These are phyloP conservation scores for Leavenworthia alabamica DNA, from an alignment of 345 rosid genomes.

Conservation along the genomic window DNA sequence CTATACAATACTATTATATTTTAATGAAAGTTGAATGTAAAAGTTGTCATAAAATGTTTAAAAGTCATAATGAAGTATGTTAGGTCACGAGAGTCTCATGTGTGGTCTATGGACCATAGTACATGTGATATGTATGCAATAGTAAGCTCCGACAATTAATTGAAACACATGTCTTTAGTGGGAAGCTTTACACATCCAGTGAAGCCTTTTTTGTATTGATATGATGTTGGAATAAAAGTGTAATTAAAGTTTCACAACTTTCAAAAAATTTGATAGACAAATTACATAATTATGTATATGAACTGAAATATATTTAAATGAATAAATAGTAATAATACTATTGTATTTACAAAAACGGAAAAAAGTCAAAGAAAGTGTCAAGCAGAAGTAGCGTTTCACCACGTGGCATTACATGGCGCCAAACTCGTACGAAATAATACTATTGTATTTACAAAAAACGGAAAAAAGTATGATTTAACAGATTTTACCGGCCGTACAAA, in stretches of 20 bases:
- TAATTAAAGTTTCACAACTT: too few relatives aligned
- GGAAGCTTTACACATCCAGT: constrained; percentile 22
- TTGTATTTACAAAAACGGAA: too few relatives aligned
- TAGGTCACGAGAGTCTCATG: constrained; percentile 27
- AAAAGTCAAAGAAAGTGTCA: constrained; percentile 10
- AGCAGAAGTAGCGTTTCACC: constrained; percentile 4
- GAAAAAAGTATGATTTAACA: constrained; percentile 10
- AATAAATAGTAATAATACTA: too few relatives aligned
- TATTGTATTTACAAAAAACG: not conserved
- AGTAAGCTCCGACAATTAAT: constrained; percentile 27
- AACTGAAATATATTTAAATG: too few relatives aligned
- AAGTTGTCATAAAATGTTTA: not conserved
- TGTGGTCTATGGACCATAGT: constrained; percentile 31
- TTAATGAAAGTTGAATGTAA: not conserved
- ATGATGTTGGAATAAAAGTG: constrained; percentile 23
- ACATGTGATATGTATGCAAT: constrained; percentile 28
- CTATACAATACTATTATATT: not conserved
- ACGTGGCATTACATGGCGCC: constrained; percentile 31
- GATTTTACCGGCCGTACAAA: constrained; percentile 31
- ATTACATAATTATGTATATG: too few relatives aligned
- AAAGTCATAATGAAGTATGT: not conserved
- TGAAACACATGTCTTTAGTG: constrained; percentile 26
- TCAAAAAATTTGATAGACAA: too few relatives aligned
- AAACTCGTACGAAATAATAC: constrained; percentile 20
- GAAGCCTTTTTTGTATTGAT: constrained; percentile 23